These are phyloP conservation scores for Ogataea hybrid DNA, from an alignment of 1,139 yeast species.

Conservation along the genomic window DNA sequence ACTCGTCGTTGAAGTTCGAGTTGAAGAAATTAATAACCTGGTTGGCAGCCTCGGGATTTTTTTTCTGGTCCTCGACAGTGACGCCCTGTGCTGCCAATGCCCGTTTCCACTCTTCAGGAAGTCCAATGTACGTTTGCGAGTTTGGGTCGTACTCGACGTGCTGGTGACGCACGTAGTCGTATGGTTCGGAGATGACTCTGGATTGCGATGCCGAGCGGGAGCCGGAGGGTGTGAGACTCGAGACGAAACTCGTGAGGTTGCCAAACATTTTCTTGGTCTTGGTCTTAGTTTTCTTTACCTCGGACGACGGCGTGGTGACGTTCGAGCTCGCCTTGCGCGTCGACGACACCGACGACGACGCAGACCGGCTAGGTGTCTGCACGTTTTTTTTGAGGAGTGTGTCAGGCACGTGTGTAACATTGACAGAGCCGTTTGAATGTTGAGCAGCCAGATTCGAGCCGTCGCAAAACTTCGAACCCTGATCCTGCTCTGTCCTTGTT, in stretches of 20 bases:
- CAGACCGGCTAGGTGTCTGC: constrained; percentile 10
- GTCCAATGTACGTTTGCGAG: constrained; percentile 85
- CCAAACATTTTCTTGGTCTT: constrained; percentile 43
- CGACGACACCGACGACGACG: constrained; percentile 16
- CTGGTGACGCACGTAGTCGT: constrained; percentile 85
- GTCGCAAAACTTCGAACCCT: not conserved
- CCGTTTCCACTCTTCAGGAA: constrained; percentile 91
- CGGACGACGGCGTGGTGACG: constrained; percentile 15
- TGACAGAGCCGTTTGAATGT: constrained; percentile 4
- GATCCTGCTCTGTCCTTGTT: not conserved
- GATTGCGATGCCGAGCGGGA: constrained; percentile 35
- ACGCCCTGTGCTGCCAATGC: constrained; percentile 84
- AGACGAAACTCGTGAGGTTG: constrained; percentile 48
- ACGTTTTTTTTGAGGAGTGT: not conserved
- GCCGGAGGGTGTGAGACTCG: constrained; percentile 35
- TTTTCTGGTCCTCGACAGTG: constrained; percentile 77
- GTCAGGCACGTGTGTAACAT: constrained; percentile 1
- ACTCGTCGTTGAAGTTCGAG: constrained; percentile 57
- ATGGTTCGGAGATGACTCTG: constrained; percentile 82
- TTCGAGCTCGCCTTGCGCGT: constrained; percentile 12
- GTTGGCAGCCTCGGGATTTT: constrained; percentile 76
- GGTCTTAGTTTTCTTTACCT: constrained; percentile 17
- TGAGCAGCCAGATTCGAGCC: not conserved
- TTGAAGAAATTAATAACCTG: constrained; percentile 86
- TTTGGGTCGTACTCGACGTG: constrained; percentile 87